phyloP scores from a whole-genome alignment of 1,139 yeast genomes.

The Geotrichum siamense region DNA sequence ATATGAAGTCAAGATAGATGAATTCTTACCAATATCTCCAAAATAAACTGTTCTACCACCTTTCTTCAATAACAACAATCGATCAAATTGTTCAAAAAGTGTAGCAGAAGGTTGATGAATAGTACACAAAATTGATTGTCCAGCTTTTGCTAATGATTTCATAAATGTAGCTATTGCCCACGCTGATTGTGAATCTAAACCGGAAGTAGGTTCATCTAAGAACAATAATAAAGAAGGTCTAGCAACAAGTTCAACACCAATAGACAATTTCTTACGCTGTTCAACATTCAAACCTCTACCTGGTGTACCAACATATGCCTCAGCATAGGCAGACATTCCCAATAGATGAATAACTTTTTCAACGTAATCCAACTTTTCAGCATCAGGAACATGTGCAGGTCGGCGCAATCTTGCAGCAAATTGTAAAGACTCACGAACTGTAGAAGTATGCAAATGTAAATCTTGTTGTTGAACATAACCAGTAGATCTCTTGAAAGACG shows the following conservation, averaged over 20 bases:
- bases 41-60: slow-evolving; percentile 75
- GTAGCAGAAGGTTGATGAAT: slow-evolving; percentile 77
- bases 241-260: slow-evolving; percentile 80
- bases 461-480: slow-evolving; percentile 62
- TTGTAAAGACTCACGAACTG: slow-evolving; percentile 52
- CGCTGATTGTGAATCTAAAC: slow-evolving; percentile 83
- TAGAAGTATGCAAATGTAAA: slow-evolving; percentile 47
- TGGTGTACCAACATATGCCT: slow-evolving; percentile 56
- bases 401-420: slow-evolving; percentile 56
- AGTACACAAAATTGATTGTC: slow-evolving; percentile 74
- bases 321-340: slow-evolving; percentile 53
- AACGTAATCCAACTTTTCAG: slow-evolving; percentile 47
- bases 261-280: slow-evolving; percentile 75
- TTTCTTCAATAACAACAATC: slow-evolving; percentile 56
- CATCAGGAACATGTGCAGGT: slow-evolving; percentile 40
- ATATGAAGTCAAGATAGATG: slow-evolving; percentile 50
- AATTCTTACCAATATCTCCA: slow-evolving; percentile 65
- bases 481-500: slow-evolving; percentile 49
- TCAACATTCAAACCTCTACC: slow-evolving; percentile 69
- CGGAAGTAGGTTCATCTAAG: slow-evolving; percentile 87
- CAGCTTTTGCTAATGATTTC: slow-evolving; percentile 63
- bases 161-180: slow-evolving; percentile 48
- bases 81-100: slow-evolving; percentile 64
- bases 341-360: slow-evolving; percentile 48
- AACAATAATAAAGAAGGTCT: slow-evolving; percentile 71